phyloP scores from a whole-genome alignment of 805 yeast genomes.

The Starmerella tilneyi region DNA sequence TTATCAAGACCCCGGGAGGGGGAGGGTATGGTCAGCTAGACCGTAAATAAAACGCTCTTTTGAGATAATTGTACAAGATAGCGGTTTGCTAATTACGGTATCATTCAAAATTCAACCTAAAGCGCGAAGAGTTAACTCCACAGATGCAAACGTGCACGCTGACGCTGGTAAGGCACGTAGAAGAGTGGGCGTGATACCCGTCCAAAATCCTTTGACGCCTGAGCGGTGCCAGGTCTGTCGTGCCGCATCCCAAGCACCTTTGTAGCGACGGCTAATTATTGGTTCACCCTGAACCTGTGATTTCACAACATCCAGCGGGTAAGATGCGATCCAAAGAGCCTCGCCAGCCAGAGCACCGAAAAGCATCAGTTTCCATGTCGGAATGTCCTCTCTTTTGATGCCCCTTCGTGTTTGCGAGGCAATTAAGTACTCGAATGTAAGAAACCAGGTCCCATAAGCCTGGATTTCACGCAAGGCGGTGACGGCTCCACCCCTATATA shows the following conservation, averaged over 20 bases:
- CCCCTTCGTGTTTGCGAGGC: slow-evolving; percentile 21
- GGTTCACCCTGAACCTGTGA: slow-evolving; percentile 48
- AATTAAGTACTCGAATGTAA: slow-evolving; percentile 51
- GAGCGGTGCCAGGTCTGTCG: slow-evolving; percentile 35
- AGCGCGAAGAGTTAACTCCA: slow-evolving; percentile 52
- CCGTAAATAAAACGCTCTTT: neutral
- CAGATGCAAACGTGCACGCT: slow-evolving; percentile 71
- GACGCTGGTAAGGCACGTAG: slow-evolving; percentile 57
- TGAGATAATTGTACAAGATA: neutral
- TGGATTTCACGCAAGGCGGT: slow-evolving; percentile 54
- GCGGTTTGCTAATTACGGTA: no score
- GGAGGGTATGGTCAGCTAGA: slow-evolving; percentile 55
- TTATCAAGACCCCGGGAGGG: slow-evolving; percentile 74
- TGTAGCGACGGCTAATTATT: slow-evolving; percentile 32
- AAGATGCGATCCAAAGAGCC: slow-evolving; percentile 57
- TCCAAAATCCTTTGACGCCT: slow-evolving; percentile 45
- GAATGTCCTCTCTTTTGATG: slow-evolving; percentile 37
- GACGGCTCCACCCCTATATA: slow-evolving; percentile 46
- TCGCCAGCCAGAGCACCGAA: slow-evolving; percentile 63
- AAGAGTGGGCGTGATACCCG: slow-evolving; percentile 49
- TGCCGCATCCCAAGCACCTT: slow-evolving; percentile 38
- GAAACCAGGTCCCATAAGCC: slow-evolving; percentile 68
- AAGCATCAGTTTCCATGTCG: slow-evolving; percentile 45
- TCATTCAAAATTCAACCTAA: slow-evolving; percentile 21
- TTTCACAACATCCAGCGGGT: slow-evolving; percentile 58